Evolutionary conservation across 352 stramenopile genomes (phyloP), one percentile per base, ranked within the genome.

Genomic region (Pythium aphanidermatum): DNA sequence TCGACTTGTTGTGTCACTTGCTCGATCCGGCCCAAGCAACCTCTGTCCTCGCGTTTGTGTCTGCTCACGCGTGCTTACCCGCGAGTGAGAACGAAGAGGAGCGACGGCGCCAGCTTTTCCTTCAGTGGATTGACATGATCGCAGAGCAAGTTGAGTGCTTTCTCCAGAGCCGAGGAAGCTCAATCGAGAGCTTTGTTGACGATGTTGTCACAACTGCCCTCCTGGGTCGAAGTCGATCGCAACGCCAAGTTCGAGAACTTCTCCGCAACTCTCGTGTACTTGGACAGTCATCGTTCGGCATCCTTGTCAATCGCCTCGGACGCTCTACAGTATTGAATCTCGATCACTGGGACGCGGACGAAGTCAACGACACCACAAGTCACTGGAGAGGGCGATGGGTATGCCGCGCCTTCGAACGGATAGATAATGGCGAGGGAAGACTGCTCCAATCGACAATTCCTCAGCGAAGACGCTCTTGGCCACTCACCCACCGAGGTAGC

Each of bases 181-280:
- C 50, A 6, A 51, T 26, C 34, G 41, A 58, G n/a, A 17, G 16
- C 8, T 27, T 58, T 19, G 35, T 51, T 11, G 50, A 58, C 20
- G 50, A 58, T 2, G 28, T 58, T 7, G 50, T 58, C 2, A 44
- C 50, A 21, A 30, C 37, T 3, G 41, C 25, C 4, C 21, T 58
- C 16, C 26, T 14, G 14, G 31, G 50, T 19, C 12, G 14, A 9
- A 4, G 9, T 5, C 5, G 6, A 3, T 1, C 31, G 2, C 25
- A 50, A 25, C 31, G 28, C 2, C 12, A 12, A 1, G n/a, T 57
- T 9, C 25, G 20, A 1, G 13, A 28, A 6, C 20, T 57, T 19
- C 48, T 57, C 16, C 48, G 48, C n/a, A 57, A 57, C 48, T 50
- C 48, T 8, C 23, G 27, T 3, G 48, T 57, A 10, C 11, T 57